phyloP scores from a whole-genome alignment of 768 basidiomycete genomes.

The Suillus luteus region DNA sequence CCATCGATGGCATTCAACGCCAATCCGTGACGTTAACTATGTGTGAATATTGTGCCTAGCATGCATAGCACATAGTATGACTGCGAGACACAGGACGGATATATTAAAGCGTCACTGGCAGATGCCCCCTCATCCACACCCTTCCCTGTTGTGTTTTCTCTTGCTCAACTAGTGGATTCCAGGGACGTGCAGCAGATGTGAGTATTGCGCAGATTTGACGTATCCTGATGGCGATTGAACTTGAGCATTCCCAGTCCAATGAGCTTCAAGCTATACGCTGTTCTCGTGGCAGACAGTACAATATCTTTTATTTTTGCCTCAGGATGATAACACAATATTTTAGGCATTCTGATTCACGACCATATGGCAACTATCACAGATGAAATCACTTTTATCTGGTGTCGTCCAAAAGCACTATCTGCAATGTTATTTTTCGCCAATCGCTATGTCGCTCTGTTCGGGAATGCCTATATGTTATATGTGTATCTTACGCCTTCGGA shows the following conservation, averaged over 20 bases:
- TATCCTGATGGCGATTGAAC: not conserved
- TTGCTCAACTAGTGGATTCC: not conserved
- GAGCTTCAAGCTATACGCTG: not conserved
- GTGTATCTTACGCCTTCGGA: slow-evolving; percentile 29
- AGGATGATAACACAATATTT: not conserved
- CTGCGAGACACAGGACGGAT: not conserved
- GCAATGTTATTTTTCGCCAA: slow-evolving; percentile 50
- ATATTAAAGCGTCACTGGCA: not conserved
- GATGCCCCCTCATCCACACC: not conserved
- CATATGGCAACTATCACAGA: slow-evolving; percentile 29
- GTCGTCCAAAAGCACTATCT: slow-evolving; percentile 38
- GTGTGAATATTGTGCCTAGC: not conserved
- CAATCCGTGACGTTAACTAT: slow-evolving; percentile 15
- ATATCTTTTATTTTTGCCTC: not conserved
- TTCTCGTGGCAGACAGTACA: slow-evolving; percentile 10
- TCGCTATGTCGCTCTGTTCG: slow-evolving; percentile 49
- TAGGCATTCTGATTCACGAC: slow-evolving; percentile 35
- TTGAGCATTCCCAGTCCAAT: slow-evolving; percentile 2
- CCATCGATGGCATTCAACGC: slow-evolving; percentile 12
- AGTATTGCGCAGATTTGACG: not conserved
- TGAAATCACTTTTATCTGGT: slow-evolving; percentile 51
- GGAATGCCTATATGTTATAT: slow-evolving; percentile 35
- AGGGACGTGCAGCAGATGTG: not conserved
- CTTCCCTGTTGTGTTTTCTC: not conserved
- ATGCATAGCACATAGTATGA: too few species aligned